Evolutionary conservation across 768 basidiomycete species (phyloP), one percentile per base, ranked within the genome.

Genomic region (Suillus sp.): DNA sequence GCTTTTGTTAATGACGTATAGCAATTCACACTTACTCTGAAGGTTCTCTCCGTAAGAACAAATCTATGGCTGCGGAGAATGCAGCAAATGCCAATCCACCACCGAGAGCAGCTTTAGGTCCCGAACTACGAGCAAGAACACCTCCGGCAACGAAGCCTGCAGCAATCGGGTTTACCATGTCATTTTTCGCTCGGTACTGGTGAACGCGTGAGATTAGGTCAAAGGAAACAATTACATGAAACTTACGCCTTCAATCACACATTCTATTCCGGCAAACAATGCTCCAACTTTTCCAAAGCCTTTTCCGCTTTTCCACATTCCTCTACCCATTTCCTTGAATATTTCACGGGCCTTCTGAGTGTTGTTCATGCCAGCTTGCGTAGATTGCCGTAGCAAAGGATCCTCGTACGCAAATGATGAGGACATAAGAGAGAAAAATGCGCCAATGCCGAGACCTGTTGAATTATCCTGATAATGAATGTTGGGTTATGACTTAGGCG

Each of bases 361-460:
- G 51, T 85, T 85, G 64, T 78, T 86, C 78, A 88, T 70, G 14
- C 80, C 83, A 13, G 80, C 80, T 67, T 84, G 82, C 11, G 82
- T 80, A 69, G 86, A 84, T 55, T 86, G 79, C 37, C 92, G 87
- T 40, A 92, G 82, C 51, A 93, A 78, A 13, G 96, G 95, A 74
- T 98, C 96, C 75, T 98, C 96, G 73, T 97, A 96, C 38, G 91
- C 90, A 74, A 99, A 96, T 32, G 95, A 93, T 22, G 95, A 82
- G 38, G 92, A 93, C 96, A 99, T 98, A 64, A 98, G 83, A 1
- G 95, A 94, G 79, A 99, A 93, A 82, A 98, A 95, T 37, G 90
- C 95, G 64, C 96, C 96, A 48, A 97, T 84, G 14, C 85, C 96
- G 68, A 99, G 88, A 54, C 96, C 96, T 97, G 66, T 27, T 10